Base-by-base conservation (phyloP, 306 rosid species). In the Rubus idaeus region DNA sequence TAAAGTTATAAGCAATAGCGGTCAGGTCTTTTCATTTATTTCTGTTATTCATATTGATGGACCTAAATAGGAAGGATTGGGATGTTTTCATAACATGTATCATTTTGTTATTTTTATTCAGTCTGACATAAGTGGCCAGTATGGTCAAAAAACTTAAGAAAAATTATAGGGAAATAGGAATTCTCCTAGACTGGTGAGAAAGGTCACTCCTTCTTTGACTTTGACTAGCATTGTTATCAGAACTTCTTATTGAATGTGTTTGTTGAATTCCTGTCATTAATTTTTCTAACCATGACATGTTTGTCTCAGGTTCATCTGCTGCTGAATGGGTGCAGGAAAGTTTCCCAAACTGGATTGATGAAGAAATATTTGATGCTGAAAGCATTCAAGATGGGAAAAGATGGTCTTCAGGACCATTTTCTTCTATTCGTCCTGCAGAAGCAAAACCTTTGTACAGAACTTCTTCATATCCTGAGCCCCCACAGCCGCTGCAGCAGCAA, bases 391-490 rank as follows among this genome's bases (percentile, higher is more conserved):
- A 87, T 60, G 85, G 90, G 71, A 90, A 88, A 75, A 78, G 80
- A 80, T 86, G 87, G 94, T 80, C 97, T 70, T 90, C 96, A 5
- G 96, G 88, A 51, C 94, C 90, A 26, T 87, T 80, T 83, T 70
- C 82, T 72, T 86, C 88, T 80, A 87, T 89, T 60, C 76, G 74
- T 78, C 76, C 84, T 5, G 21, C 78, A 23, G 96, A 92, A 63
- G 77, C 91, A 5, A 87, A 87, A 61, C 75, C 89, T 77, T 75
- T 95, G 89, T 87, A 88, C 82, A 88, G 98, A 87, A 86, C 97
- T 17, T 89, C 92, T 68, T 91, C 99, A 42, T 91, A 91, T 87
- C 96, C 99, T 73, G 99, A 92, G 67, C 98, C 87, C 83, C 94
- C 83, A 79, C 89, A 89, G 76, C 93, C 69, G 68, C 93, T 79